Base-by-base conservation (phyloP, 805 yeast species). In the Zygosaccharomyces bailii region DNA sequence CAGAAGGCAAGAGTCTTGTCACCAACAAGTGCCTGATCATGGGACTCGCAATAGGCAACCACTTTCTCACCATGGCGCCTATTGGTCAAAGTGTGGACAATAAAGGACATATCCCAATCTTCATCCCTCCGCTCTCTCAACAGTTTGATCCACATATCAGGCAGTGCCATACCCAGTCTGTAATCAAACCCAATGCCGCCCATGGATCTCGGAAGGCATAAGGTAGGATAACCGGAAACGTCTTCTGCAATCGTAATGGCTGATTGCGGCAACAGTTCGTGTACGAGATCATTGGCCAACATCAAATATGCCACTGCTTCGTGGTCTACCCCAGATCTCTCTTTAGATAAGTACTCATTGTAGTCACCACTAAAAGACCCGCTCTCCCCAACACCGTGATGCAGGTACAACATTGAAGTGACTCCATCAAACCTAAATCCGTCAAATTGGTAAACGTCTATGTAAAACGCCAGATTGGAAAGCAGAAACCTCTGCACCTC, bases 71-170 rank as follows among this genome's bases (percentile, higher is more conserved):
- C 79, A 64, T 89, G 80, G 52, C 99, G 77, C 58, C 98, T 77
- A 67, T 91, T 93, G 25, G 96, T 80, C 56, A 91, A 74, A 1
- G 95, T 86, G 61, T 79, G 82, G 16, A 81, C 82, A 45, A 91
- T 89, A 48, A 75, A 71, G 35, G 84, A 88, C 71, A 91, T 67
- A 57, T 90, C 88, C 99, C 99, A 91, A 41, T 87, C 84, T 49
- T 90, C 96, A 65, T 91, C 98, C 35, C 67, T 60, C 47, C 75
- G 69, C 61, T 90, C 97, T 62, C 93, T 91, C 55, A 91, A 69
- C 38, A 89, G 66, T 65, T 93, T 93, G 69, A 91, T 91, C 99
- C 99, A 91, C 98, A 91, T 91, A 65, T 91, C 99, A 3, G 99
- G 99, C 48, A 91, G 73, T 1, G 98, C 97, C 99, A 91, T 91